Evolutionary conservation across 2,329 filamentous ascomycete genomes (phyloP).

Genomic region (Clarireedia sp.): DNA sequence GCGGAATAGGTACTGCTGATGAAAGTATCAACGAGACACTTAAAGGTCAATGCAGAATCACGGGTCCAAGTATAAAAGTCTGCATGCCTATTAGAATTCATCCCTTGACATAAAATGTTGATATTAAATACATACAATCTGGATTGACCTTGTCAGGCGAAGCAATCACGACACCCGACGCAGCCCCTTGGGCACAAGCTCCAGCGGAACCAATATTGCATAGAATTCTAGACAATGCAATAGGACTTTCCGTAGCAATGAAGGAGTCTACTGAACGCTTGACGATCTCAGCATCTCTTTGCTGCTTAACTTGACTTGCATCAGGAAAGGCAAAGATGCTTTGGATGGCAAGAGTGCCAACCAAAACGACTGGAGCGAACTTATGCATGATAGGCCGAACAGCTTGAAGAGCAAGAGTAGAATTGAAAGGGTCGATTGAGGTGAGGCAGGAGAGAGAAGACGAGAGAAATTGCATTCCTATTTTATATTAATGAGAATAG

Average conservation of each 20-base stretch:
- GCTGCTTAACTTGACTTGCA: slow-evolving; percentile 22
- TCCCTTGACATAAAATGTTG: neutral
- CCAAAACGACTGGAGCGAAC: slow-evolving; percentile 41
- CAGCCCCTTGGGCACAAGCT: slow-evolving; percentile 40
- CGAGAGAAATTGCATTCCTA: slow-evolving; percentile 18
- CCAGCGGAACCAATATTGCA: slow-evolving; percentile 53
- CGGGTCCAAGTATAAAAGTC: slow-evolving; percentile 76
- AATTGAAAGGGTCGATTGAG: slow-evolving; percentile 16
- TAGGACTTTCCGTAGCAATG: slow-evolving; percentile 42
- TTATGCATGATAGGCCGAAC: slow-evolving; percentile 41
- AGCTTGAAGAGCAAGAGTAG: slow-evolving; percentile 11
- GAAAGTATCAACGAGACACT: slow-evolving; percentile 60
- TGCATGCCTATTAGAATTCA: slow-evolving; percentile 28
- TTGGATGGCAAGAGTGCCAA: slow-evolving; percentile 45
- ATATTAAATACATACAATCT: slow-evolving; percentile 38
- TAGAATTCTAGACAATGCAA: slow-evolving; percentile 44
- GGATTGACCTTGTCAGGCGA: slow-evolving; percentile 46
- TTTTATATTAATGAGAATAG: slow-evolving; percentile 17
- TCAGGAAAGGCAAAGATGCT: slow-evolving; percentile 41
- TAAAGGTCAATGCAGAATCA: slow-evolving; percentile 64
- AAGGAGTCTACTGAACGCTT: slow-evolving; percentile 46
- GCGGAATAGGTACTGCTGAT: slow-evolving; percentile 41
- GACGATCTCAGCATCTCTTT: slow-evolving; percentile 32
- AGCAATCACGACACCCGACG: slow-evolving; percentile 47
- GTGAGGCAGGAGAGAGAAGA: slow-evolving; percentile 20